Base-by-base conservation (phyloP, 805 yeast genomes). In the Candida railenensis region DNA sequence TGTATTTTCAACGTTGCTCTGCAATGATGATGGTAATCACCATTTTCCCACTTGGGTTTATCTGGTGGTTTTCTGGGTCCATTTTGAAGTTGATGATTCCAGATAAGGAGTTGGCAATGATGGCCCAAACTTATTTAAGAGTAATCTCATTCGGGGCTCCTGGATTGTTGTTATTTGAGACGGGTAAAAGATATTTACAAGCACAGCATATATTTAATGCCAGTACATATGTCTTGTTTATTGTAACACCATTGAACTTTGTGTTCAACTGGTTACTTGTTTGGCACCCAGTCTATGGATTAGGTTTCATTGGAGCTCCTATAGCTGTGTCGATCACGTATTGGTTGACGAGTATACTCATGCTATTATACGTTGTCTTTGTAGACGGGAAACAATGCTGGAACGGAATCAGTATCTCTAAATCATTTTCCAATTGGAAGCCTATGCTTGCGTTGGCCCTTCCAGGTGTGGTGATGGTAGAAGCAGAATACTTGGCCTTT, bases 191-290 rank as follows among this genome's bases (percentile, higher is more conserved):
- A 48, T 89, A 78, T 56, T 65, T 89, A 48, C 96, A 89, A 67
- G 88, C 95, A 0, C 96, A 89, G 63, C 88, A 89, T 28, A 83
- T 89, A 12, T 90, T 87, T 71, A 85, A 87, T 58, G 96, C 96
- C 3, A 85, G 91, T 8, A 86, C 95, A 4, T 80, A 82, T 51
- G 85, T 81, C 3, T 65, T 87, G 25, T 60, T 78, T 18, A 56
- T 87, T 3, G 80, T 87, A 47, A 84, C 90, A 0, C 97, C 97
- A 1, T 50, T 85, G 28, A 87, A 86, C 58, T 73, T 82, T 12
- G 34, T 85, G 3, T 60, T 85, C 51, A 87, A 87, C 57, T 89
- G 87, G 68, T 54, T 80, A 3, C 67, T 89, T 39, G 95, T 89
- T 4, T 89, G 94, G 89, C 77, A 82, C 58, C 70, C 78, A 21